Evolutionary conservation across 1,284 basidiomycete genomes (phyloP), one percentile per base, ranked within the genome.

Genomic region (Ganoderma meredithae): DNA sequence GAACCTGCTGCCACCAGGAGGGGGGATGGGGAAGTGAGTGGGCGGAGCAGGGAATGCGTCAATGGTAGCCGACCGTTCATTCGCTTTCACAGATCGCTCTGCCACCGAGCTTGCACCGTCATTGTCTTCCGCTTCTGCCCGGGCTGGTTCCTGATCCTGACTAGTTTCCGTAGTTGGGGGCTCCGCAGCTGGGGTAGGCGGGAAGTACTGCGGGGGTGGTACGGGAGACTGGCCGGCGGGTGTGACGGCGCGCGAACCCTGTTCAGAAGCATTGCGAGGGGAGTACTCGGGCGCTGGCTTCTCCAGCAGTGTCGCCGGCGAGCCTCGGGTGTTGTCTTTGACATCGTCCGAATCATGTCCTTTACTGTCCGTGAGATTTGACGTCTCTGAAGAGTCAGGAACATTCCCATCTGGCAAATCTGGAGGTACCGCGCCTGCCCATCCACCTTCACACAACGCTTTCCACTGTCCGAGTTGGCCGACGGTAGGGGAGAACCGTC

Each of bases 391-490:
- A 9, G 52, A 39, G 1, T 68, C 62, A 7, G 53, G 22, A 65
- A 10, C 69, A 31, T 81, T 80, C 22, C 80, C 69, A 64, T 87
- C 83, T 0, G 85, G 85, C 3, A 92, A 76, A 73, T 85, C 85
- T 47, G 78, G 76, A 0, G 91, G 92, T 4, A 89, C 69, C 4
- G 83, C 75, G 0, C 88, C 88, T 7, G 81, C 81, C 90, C 92
- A 94, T 15, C 87, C 87, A 10, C 90, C 91, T 79, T 94, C 92
- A 72, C 92, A 93, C 8, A 91, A 79, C 2, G 88, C 82, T 56
- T 87, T 84, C 87, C 88, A 93, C 82, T 93, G 87, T 8, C 88
- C 90, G 8, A 94, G 81, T 27, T 82, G 83, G 1, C 91, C 93
- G 40, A 94, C 83, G 8, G 84, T 85, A 0, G 90, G 87, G 19